Evolutionary conservation across 2,329 filamentous ascomycete genomes (phyloP).

Genomic region (Madurella mycetomatis): DNA sequence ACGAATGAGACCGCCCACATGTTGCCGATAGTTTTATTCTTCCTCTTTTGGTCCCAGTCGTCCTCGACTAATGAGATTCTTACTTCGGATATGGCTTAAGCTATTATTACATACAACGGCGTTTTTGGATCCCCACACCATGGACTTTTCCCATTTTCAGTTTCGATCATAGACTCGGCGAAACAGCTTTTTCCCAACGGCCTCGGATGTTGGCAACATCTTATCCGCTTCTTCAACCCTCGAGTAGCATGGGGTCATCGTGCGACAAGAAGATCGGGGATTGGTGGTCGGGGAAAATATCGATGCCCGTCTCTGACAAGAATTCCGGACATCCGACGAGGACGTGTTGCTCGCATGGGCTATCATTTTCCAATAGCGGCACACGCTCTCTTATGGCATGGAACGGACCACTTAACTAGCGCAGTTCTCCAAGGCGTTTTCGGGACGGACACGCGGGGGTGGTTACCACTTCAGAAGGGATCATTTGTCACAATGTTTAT

Average conservation of each 20-base stretch:
- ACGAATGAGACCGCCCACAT: background rate
- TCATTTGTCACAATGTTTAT: constrained; percentile 20
- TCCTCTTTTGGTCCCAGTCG: constrained; percentile 6
- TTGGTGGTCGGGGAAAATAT: no score
- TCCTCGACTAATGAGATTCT: constrained; percentile 25
- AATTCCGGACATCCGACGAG: no score
- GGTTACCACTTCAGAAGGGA: constrained; percentile 13
- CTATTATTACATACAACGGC: constrained; percentile 27
- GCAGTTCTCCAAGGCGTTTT: constrained; percentile 12
- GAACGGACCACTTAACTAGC: background rate
- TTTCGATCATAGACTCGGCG: constrained; percentile 25
- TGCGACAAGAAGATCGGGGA: no score
- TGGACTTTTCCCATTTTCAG: constrained; percentile 7
- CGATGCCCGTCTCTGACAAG: no score
- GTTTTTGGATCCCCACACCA: constrained; percentile 25
- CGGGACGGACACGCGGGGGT: constrained; percentile 5
- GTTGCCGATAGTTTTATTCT: background rate
- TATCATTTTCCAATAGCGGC: no score
- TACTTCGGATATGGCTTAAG: constrained; percentile 27
- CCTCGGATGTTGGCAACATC: background rate
- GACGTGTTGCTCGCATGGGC: background rate
- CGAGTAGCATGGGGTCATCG: no score
- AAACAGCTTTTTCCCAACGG: constrained; percentile 2
- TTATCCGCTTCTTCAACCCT: background rate
- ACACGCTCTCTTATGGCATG: background rate